Conservation (phyloP, 225 moss, liverwort and hornwort genomes). For the Bryoerythrophyllum caledonicum region DNA sequence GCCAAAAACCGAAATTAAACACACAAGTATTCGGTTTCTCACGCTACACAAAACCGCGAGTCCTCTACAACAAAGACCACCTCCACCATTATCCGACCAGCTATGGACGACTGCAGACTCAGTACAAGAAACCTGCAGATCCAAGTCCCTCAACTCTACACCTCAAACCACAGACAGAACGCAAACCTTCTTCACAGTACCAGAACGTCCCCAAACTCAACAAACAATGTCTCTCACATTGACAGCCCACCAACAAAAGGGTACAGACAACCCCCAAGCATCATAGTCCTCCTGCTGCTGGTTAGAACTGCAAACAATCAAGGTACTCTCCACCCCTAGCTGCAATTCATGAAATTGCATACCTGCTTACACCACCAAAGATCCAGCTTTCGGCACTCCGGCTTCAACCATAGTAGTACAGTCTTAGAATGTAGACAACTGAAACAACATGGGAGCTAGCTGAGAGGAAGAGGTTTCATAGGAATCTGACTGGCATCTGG, state of each 20-base stretch:
- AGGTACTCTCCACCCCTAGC: too few relatives aligned
- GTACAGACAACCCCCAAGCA: background rate
- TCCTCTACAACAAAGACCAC: background rate
- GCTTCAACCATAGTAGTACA: too few relatives aligned
- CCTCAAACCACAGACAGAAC: background rate
- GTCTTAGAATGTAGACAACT: too few relatives aligned
- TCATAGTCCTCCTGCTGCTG: background rate
- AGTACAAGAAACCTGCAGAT: background rate
- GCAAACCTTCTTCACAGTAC: background rate
- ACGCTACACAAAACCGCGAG: background rate
- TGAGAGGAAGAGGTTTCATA: too few relatives aligned
- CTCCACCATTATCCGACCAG: background rate
- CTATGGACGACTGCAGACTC: background rate
- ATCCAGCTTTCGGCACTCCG: too few relatives aligned
- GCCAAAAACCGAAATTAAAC: background rate
- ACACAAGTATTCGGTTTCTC: background rate
- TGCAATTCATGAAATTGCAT: too few relatives aligned
- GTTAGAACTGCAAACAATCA: too few relatives aligned
- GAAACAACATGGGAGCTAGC: too few relatives aligned
- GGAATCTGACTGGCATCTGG: too few relatives aligned
- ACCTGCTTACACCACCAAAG: too few relatives aligned
- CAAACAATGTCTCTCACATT: background rate
- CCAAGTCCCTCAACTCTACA: background rate
- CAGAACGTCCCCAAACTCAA: background rate
- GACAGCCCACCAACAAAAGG: background rate